phyloP scores from a whole-genome alignment of 495 filamentous ascomycete species.

The Geoglossum glabrum region DNA sequence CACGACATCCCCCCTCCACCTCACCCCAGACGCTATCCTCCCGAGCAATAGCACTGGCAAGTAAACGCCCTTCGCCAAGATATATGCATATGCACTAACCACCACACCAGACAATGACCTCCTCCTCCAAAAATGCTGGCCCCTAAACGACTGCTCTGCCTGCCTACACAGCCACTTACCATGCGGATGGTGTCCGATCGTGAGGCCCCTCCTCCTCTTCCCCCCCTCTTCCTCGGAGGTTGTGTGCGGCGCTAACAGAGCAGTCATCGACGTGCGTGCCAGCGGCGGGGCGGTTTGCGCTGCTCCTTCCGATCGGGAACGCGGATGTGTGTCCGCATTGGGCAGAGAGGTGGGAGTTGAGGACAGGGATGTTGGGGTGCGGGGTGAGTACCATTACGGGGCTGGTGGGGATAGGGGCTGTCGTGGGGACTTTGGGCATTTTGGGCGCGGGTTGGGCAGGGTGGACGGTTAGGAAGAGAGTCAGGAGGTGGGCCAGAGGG shows the following conservation, averaged over 20 bases:
- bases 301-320: conserved; percentile 26
- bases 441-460: conserved; percentile 12
- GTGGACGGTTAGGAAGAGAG: conserved; percentile 12
- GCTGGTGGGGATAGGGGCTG: conserved; percentile 20
- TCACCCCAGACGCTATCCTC: too few species aligned
- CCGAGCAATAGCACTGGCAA: too few species aligned
- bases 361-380: conserved; percentile 28
- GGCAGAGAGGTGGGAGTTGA: conserved; percentile 32
- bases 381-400: conserved; percentile 29
- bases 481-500: conserved; percentile 5
- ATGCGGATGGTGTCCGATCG: conserved; percentile 37
- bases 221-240: background rate
- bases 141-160: background rate
- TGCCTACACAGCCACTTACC: conserved; percentile 10
- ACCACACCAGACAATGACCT: too few species aligned
- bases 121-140: background rate
- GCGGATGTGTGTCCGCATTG: conserved; percentile 27
- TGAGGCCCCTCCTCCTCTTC: conserved; percentile 15
- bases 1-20: too few species aligned
- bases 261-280: conserved; percentile 33
- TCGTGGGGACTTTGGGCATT: conserved; percentile 19
- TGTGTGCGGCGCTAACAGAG: background rate
- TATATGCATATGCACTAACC: too few species aligned
- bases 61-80: too few species aligned
- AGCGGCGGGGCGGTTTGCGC: conserved; percentile 18